Base-by-base conservation (phyloP, 2,329 filamentous ascomycete genomes). In the Sordariomycetes sp. region DNA sequence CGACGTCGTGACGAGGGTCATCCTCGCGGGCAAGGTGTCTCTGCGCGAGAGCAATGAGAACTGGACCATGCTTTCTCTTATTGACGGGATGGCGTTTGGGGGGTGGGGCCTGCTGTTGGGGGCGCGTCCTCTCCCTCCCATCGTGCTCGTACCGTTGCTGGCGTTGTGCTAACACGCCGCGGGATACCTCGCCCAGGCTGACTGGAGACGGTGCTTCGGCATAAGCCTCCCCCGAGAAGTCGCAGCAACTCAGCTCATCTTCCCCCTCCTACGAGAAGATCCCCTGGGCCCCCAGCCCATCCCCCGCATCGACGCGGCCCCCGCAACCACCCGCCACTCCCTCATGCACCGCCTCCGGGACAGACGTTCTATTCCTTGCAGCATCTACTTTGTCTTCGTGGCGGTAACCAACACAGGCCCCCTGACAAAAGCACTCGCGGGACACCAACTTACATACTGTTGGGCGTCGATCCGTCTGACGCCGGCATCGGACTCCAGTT, bases 121-220 rank as follows among this genome's bases (percentile, higher is more conserved):
- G 82, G 69, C n/a, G n/a, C 2, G n/a, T n/a, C 6, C 39, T 17
- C 15, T 7, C 39, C 28, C 28, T 8, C 28, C 28, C 28, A 7
- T 17, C 2, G 39, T n/a, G 39, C 5, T 45, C 17, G 2, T 17
- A 17, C 39, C 2, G 8, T 15, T 45, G 28, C 8, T n/a, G n/a
- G 6, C 8, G 10, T 17, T 45, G 13, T 45, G 39, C 39, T 45
- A n/a, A 45, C 17, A 3, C 7, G 8, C 15, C 15, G 12, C 48
- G 51, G 54, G 54, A 4, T 56, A 56, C 17, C 70, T 83, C 13
- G 78, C 78, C 22, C 69, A 72, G 39, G 68, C 73, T 3, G 76
- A 74, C 61, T 87, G 84, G 84, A 71, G 83, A 54, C 87, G 85
- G 76, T 84, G 81, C 63, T 87, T 87, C 65, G 81, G 76, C 42